Percentiles rank a stretch among this genome's conserved stretches.
These are phyloP conservation scores for Ophiostoma piceae DNA, from an alignment of 2,329 filamentous ascomycete genomes.

Conservation along the genomic window DNA sequence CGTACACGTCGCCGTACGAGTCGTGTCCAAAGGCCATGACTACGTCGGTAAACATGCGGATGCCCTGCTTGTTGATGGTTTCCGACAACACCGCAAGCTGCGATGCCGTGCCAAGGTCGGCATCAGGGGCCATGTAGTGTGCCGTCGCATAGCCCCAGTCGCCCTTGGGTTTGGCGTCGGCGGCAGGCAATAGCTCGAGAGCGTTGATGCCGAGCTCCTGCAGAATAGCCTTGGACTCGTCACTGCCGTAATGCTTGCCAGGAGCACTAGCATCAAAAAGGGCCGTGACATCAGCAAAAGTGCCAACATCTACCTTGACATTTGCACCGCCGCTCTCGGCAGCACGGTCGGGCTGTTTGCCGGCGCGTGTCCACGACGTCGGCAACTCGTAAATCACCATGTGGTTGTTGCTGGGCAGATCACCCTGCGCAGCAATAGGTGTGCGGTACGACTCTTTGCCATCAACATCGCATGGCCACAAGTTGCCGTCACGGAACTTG, in stretches of 20 bases:
- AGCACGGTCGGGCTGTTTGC: constrained; percentile 18
- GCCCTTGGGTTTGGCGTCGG: constrained; percentile 28
- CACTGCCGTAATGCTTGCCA: constrained; percentile 21
- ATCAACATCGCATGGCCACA: constrained; percentile 28
- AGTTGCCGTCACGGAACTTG: constrained; percentile 26
- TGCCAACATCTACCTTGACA: constrained; percentile 27
- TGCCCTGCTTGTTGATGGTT: constrained; percentile 25
- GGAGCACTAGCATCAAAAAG: constrained; percentile 24
- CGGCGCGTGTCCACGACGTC: constrained; percentile 28
- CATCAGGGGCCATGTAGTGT: constrained; percentile 30
- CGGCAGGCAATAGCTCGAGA: constrained; percentile 29
- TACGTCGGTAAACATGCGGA: constrained; percentile 29
- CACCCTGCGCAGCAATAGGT: background rate
- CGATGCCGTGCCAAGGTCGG: constrained; percentile 27
- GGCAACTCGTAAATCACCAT: constrained; percentile 31
- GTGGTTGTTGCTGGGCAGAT: constrained; percentile 29
- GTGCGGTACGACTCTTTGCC: constrained; percentile 16
- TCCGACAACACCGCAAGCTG: constrained; percentile 26
- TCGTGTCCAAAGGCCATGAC: constrained; percentile 31
- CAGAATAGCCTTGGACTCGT: constrained; percentile 15
- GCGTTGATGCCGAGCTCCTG: constrained; percentile 30
- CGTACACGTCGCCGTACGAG: constrained; percentile 21
- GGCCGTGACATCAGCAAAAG: constrained; percentile 29
- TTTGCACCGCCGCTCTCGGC: background rate
- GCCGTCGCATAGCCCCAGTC: constrained; percentile 31